phyloP scores from a whole-genome alignment of 768 basidiomycete species.

The Boletellus ananiceps region DNA sequence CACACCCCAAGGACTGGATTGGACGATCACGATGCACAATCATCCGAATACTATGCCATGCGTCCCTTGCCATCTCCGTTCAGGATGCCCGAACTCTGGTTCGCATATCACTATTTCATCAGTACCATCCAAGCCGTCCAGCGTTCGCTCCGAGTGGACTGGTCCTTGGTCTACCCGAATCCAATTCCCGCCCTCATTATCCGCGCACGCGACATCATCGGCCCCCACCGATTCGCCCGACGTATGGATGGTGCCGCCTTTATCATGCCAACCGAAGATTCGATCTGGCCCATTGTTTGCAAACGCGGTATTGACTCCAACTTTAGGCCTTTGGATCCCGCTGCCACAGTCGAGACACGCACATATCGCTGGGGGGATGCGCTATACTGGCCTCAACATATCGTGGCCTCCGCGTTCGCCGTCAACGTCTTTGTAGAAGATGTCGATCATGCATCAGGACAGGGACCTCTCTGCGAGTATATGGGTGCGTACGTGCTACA shows the following conservation, averaged over 20 bases:
- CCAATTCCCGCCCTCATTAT: slow-evolving; percentile 24
- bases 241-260: slow-evolving; percentile 4
- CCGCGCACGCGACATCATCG: slow-evolving; percentile 13
- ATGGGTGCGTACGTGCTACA: slow-evolving; percentile 25
- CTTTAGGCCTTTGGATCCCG: slow-evolving; percentile 4
- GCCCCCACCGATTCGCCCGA: background rate
- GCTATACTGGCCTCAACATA: slow-evolving; percentile 13
- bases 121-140: slow-evolving; percentile 11
- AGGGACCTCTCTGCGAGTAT: slow-evolving; percentile 12
- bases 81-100: background rate
- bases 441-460: background rate
- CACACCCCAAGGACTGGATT: slow-evolving; percentile 6
- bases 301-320: slow-evolving; percentile 13
- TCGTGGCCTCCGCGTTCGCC: slow-evolving; percentile 17
- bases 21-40: background rate
- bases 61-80: background rate
- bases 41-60: slow-evolving; percentile 8
- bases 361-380: background rate
- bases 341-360: background rate
- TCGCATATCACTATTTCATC: slow-evolving; percentile 7
- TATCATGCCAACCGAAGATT: slow-evolving; percentile 5
- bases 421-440: slow-evolving; percentile 25
- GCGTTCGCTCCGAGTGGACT: slow-evolving; percentile 1
- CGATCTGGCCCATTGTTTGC: slow-evolving; percentile 13
- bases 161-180: slow-evolving; percentile 8